Evolutionary conservation across 2,329 filamentous ascomycete genomes (phyloP), one percentile per base, ranked within the genome.

Genomic region (Aspergillus niger): DNA sequence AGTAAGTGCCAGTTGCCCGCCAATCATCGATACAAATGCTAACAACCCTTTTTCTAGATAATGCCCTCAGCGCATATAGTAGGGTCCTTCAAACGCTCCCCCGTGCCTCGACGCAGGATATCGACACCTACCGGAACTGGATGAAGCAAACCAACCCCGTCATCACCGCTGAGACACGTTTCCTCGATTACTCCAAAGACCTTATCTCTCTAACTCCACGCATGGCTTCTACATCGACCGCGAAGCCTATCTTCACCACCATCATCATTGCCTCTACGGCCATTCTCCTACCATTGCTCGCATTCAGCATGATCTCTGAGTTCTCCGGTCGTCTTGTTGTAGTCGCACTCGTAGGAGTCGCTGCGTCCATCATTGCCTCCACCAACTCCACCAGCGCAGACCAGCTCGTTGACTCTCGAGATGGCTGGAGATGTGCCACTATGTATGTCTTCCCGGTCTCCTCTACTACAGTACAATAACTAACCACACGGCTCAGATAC

Each of bases 291-390:
- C 86, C 87, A 0, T 77, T 88, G 1, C 67, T 89, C 8, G 81
- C 84, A 0, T 89, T 89, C 67, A 72, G 80, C 5, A 77, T 86
- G 22, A 83, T 89, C 20, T 79, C 82, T 0, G 81, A 82, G 5
- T 86, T 88, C 61, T 69, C 82, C 0, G 84, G 82, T 1, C 80
- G 86, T n/a, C 79, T 89, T 64, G 81, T 82, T 0, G 81, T 89
- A 2, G 82, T 86, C 2, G 67, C 82, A 3, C 75, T 88, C 0
- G 81, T 86, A 0, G 82, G 80, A 0, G 73, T 80, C 0, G 79
- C 82, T 2, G 78, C 83, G 7, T 70, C 74, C 5, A 70, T 71
- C n/a, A 72, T 76, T 55, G 75, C 75, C 11, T 72, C 74, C n/a
- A 72, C 72, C 59, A 72, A 73, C 43, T 73, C 74, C 5, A 60